A percentile compares a stretch with the other conserved stretches of the same genome.
Conservation (phyloP, 768 basidiomycete genomes). For the Auriculariales sp. region DNA sequence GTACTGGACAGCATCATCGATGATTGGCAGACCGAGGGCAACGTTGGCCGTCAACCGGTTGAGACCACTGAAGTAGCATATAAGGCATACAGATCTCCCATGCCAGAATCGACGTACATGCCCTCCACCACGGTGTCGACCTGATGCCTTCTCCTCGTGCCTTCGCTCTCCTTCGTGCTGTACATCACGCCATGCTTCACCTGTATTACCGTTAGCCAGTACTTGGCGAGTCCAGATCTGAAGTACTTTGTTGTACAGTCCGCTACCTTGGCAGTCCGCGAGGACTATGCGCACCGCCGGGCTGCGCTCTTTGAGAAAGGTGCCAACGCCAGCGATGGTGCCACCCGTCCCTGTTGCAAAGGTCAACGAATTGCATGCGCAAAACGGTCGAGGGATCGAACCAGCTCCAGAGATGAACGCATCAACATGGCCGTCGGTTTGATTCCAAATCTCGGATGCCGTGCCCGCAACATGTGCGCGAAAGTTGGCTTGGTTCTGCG, state of each 20-base stretch:
- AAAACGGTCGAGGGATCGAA: conserved; percentile 13
- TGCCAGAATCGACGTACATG: conserved; percentile 57
- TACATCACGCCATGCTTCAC: conserved; percentile 92
- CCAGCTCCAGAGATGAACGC: conserved; percentile 89
- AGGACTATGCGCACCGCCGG: conserved; percentile 54
- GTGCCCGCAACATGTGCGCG: conserved; percentile 81
- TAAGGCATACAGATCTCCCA: conserved; percentile 26
- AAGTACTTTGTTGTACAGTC: conserved; percentile 79
- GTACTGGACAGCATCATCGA: conserved; percentile 82
- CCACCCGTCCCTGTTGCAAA: conserved; percentile 70
- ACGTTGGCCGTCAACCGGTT: conserved; percentile 89
- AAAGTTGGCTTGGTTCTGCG: conserved; percentile 76
- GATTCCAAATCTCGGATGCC: conserved; percentile 90
- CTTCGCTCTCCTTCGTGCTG: conserved; percentile 83
- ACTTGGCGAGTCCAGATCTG: background rate
- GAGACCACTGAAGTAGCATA: conserved; percentile 52
- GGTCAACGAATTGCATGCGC: background rate
- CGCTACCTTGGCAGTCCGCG: conserved; percentile 88
- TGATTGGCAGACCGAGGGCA: conserved; percentile 64
- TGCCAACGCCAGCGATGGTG: conserved; percentile 76
- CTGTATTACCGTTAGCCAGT: conserved; percentile 17
- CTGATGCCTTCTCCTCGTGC: conserved; percentile 82
- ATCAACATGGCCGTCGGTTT: conserved; percentile 67
- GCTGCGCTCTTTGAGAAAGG: conserved; percentile 64
- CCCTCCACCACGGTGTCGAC: conserved; percentile 92